Conservation (phyloP, 345 rosid genomes). For the Citrus reticulata region DNA sequence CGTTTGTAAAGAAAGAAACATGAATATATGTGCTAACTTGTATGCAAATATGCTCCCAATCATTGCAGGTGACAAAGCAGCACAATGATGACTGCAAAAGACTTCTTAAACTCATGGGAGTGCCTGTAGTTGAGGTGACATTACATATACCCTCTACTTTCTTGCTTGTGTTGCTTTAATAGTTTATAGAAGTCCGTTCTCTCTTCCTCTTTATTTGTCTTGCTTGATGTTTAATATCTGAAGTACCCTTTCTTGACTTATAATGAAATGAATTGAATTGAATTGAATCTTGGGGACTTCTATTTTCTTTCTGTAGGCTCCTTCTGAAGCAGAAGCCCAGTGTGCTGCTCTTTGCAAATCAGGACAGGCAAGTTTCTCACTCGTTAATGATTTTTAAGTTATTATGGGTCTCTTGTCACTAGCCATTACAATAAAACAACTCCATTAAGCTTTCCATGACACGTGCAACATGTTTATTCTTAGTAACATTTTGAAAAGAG, state of each 20-base stretch:
- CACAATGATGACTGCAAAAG: slow-evolving; percentile 94
- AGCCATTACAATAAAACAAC: not conserved
- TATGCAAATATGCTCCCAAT: slow-evolving; percentile 7
- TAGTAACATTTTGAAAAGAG: not conserved
- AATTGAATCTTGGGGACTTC: slow-evolving; percentile 1
- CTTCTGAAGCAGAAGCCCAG: slow-evolving; percentile 95
- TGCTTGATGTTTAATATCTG: not conserved
- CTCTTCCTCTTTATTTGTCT: slow-evolving; percentile 2
- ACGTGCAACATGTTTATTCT: not conserved
- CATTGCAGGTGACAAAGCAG: slow-evolving; percentile 70
- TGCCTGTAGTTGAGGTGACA: slow-evolving; percentile 83
- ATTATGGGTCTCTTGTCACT: not conserved
- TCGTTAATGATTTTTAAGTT: not conserved
- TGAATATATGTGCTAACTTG: not conserved
- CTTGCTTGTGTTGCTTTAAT: not conserved
- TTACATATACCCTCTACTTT: not conserved
- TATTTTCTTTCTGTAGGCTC: slow-evolving; percentile 51
- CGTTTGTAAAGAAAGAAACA: not conserved
- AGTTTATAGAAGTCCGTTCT: not conserved
- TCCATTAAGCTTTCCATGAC: not conserved
- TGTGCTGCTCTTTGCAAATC: slow-evolving; percentile 90
- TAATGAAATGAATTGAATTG: not conserved
- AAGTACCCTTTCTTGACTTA: not conserved
- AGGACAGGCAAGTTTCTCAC: slow-evolving; percentile 57
- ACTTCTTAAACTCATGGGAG: slow-evolving; percentile 86